Evolutionary conservation across 192 early-diverging fungal species (phyloP).

Genomic region (Helicostylum pulchrum): DNA sequence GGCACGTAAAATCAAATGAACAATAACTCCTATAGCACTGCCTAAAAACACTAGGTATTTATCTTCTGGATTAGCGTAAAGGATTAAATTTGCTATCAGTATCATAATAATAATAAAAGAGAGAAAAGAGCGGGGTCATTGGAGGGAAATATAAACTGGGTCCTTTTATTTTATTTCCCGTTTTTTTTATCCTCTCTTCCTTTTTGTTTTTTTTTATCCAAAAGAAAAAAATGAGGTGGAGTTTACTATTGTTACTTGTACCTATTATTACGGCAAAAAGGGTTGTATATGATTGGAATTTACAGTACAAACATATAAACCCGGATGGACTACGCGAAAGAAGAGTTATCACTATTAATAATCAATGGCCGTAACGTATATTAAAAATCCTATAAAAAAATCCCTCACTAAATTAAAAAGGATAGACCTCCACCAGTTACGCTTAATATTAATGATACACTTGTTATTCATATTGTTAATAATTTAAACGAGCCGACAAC

Average conservation of each 20-base stretch:
- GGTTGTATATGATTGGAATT: constrained; percentile 65
- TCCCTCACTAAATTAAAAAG: no score
- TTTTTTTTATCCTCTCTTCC: not conserved
- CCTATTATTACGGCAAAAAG: constrained; percentile 40
- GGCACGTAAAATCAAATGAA: no score
- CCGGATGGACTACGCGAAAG: constrained; percentile 63
- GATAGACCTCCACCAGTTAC: constrained; percentile 40
- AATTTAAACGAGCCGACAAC: constrained; percentile 58
- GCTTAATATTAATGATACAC: constrained; percentile 40
- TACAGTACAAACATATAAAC: constrained; percentile 57
- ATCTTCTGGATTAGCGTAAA: no score
- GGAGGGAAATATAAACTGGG: no score
- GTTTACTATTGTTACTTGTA: not conserved
- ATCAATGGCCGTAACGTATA: constrained; percentile 55
- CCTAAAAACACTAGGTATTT: no score
- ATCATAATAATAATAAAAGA: no score
- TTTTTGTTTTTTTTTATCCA: not conserved
- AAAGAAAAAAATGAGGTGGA: not conserved
- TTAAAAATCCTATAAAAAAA: not conserved
- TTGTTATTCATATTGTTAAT: constrained; percentile 47
- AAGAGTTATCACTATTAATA: constrained; percentile 65
- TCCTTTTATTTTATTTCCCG: no score
- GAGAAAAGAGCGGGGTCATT: no score
- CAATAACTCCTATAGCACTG: no score
- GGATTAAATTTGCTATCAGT: no score